A percentile compares a stretch with the other conserved stretches of the same genome.
Conservation (phyloP, 257 asterid species). For the Solanum paucissectum region DNA sequence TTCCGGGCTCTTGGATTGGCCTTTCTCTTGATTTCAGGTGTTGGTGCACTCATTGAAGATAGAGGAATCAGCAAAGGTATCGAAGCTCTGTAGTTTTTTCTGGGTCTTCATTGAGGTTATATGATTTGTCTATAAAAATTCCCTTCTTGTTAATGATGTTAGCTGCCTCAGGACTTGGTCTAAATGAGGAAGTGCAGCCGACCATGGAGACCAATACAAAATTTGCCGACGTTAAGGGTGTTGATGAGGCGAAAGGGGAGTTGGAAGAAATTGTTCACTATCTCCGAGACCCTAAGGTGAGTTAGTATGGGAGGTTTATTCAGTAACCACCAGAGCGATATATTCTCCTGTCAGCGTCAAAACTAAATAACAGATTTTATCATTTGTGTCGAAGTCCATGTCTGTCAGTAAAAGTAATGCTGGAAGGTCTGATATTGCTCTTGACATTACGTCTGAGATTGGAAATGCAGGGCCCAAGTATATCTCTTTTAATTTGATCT, state of each 20-base stretch:
- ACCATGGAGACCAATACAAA: constrained; percentile 73
- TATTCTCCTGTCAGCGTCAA: not conserved
- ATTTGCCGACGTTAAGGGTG: constrained; percentile 91
- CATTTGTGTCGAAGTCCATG: not conserved
- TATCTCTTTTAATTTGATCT: not conserved
- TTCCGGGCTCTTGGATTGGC: constrained; percentile 70
- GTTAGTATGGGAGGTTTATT: not conserved
- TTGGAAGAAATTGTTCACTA: constrained; percentile 95
- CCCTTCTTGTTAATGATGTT: not conserved
- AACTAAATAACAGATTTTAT: not conserved
- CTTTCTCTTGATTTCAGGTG: constrained; percentile 72
- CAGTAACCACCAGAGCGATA: not conserved
- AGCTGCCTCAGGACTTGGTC: constrained; percentile 59
- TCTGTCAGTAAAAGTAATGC: not conserved
- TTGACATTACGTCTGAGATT: not conserved
- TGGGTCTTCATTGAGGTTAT: not conserved
- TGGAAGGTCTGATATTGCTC: not conserved
- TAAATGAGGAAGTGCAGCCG: constrained; percentile 86
- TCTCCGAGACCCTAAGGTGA: constrained; percentile 96
- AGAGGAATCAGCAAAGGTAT: constrained; percentile 87
- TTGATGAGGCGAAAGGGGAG: constrained; percentile 92
- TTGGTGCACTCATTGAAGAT: constrained; percentile 84
- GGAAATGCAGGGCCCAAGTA: not conserved
- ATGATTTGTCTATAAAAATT: not conserved
- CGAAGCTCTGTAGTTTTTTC: not conserved